Evolutionary conservation across 1,284 basidiomycete species (phyloP), one percentile per base, ranked within the genome.

Genomic region (Boletus albobrunnescens): DNA sequence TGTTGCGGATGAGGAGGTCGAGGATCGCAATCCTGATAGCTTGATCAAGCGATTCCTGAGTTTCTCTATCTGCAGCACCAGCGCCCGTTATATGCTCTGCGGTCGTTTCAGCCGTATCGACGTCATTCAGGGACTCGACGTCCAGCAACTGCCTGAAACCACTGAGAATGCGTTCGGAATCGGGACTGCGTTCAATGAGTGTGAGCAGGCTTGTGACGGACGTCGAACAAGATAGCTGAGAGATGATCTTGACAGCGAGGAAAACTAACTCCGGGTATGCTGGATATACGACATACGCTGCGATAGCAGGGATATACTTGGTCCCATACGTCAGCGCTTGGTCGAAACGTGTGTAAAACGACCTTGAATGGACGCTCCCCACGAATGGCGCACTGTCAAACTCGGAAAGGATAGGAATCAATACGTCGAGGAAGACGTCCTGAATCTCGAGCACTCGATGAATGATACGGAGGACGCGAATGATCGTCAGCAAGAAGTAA

Each of bases 391-490:
- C 63, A 48, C 75, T 77, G 49, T 81, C 78, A 42, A 83, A 70
- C 41, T 92, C 84, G 8, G 79, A 70, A 6, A 95, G 76, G 4
- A 88, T 70, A 3, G 94, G 91, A 11, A 96, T 72, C 37, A 97
- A 79, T 14, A 94, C 82, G 50, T 97, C 92, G 37, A 94, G 74
- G 72, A 95, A 98, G 43, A 91, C 78, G 44, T 90, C 84, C 64
- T 98, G 94, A 26, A 94, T 76, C 47, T 91, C 87, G 46, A 97
- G 72, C 0, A 91, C 79, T 2, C 92, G 82, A 54, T 86, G 79
- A 23, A 93, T 76, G 55, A 96, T 93, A 50, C 93, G 77, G 36
- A 99, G 71, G 4, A 91, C 81, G 14, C 90, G 84, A 23, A 84
- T 73, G 51, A 97, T 85, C 4, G 89, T 91, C 46, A 76, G 78